Percentiles rank a stretch among this genome's conserved stretches.
Conservation (phyloP, 2,329 filamentous ascomycete genomes). For the Sclerotinia nivalis region DNA sequence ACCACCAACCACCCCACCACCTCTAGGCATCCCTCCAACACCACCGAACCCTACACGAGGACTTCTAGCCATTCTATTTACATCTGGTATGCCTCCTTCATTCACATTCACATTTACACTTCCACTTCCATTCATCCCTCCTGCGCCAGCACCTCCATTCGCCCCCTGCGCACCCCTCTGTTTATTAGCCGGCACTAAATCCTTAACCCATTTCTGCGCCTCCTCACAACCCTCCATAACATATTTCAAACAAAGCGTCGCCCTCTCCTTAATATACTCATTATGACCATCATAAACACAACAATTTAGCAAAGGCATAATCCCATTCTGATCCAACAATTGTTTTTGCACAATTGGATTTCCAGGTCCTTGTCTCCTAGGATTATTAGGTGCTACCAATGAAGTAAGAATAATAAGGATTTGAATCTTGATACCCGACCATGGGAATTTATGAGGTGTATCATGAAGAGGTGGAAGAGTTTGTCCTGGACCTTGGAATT, state of each 20-base stretch:
- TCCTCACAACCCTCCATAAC: constrained; percentile 72
- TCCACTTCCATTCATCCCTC: not conserved
- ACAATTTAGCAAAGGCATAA: constrained; percentile 84
- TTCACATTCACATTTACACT: not conserved
- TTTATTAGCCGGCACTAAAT: constrained; percentile 43
- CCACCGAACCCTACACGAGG: too few relatives aligned
- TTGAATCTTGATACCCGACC: constrained; percentile 82
- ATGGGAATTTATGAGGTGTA: constrained; percentile 63
- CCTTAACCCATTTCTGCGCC: constrained; percentile 69
- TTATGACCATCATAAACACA: constrained; percentile 92
- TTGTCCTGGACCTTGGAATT: constrained; percentile 39
- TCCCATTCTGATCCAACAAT: constrained; percentile 79
- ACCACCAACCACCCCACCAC: not conserved
- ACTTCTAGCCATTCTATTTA: too few relatives aligned
- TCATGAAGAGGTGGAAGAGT: constrained; percentile 59
- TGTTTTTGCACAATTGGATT: constrained; percentile 82
- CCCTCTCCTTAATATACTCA: constrained; percentile 89
- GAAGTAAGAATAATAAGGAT: constrained; percentile 88
- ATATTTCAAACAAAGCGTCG: constrained; percentile 86
- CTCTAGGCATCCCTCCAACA: too few relatives aligned
- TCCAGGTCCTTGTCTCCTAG: constrained; percentile 59
- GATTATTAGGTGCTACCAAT: constrained; percentile 78
- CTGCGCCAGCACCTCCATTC: not conserved
- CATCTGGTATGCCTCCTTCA: too few relatives aligned
- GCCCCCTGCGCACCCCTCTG: not conserved